Conservation (phyloP, 108 stramenopile species). For the Ochromonas danica region DNA sequence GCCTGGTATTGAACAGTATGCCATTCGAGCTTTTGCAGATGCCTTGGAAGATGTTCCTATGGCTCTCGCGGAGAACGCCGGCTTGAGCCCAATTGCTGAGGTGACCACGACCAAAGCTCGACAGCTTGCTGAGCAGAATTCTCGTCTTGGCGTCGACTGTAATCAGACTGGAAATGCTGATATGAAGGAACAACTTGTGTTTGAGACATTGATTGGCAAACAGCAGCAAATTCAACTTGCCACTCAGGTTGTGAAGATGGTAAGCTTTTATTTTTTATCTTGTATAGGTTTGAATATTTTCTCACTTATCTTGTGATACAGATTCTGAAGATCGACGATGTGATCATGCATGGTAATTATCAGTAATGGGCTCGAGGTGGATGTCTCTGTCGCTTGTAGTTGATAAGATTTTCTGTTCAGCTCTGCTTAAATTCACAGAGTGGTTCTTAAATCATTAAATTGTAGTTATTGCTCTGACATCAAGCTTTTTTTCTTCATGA, state of each 20-base stretch:
- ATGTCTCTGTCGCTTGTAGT: no score
- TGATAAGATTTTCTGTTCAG: no score
- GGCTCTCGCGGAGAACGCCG: constrained; percentile 97
- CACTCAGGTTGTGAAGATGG: constrained; percentile 98
- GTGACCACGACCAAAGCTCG: constrained; percentile 89
- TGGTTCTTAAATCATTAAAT: no score
- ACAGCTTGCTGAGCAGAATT: constrained; percentile 78
- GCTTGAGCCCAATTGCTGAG: constrained; percentile 90
- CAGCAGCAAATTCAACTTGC: constrained; percentile 97
- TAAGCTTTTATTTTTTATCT: neutral
- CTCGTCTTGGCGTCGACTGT: constrained; percentile 85
- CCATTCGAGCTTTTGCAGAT: constrained; percentile 97
- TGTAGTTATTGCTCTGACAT: no score
- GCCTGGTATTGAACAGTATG: constrained; percentile 93
- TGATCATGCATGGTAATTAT: constrained; percentile 73
- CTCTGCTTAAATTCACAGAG: no score
- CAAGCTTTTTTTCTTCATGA: no score
- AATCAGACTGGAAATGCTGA: constrained; percentile 65
- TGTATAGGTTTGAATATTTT: neutral
- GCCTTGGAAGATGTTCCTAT: constrained; percentile 98
- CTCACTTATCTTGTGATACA: neutral
- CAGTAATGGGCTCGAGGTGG: no score
- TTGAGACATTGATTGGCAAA: constrained; percentile 99
- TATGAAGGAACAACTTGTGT: constrained; percentile 92
- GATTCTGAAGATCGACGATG: constrained; percentile 99